These are phyloP conservation scores for Limnanthes douglasii DNA, from an alignment of 345 rosid genomes.

Conservation along the genomic window DNA sequence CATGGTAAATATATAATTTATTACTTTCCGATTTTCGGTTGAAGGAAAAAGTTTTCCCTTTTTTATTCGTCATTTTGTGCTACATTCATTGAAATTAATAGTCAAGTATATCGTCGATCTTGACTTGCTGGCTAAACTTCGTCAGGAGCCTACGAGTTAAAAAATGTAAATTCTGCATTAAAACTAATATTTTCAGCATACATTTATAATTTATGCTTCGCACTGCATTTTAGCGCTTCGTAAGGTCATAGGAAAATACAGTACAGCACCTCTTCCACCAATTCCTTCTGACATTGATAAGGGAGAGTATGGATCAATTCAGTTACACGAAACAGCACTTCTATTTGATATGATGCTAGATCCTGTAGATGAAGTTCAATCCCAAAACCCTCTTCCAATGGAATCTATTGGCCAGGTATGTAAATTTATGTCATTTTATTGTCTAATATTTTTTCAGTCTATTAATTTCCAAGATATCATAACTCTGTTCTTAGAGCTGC, in stretches of 20 bases:
- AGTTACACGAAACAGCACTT: constrained; percentile 32
- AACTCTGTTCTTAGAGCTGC: not conserved
- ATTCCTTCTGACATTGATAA: constrained; percentile 28
- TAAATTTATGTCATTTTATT: too few relatives aligned
- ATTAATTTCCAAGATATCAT: not conserved
- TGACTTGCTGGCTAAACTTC: not conserved
- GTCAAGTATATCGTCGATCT: not conserved
- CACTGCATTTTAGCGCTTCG: constrained; percentile 38
- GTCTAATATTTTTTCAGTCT: not conserved
- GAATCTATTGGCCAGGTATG: constrained; percentile 73
- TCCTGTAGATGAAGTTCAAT: constrained; percentile 25
- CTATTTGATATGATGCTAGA: constrained; percentile 37
- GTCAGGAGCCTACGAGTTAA: too few relatives aligned
- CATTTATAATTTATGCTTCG: not conserved
- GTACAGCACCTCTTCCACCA: constrained; percentile 26
- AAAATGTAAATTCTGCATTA: not conserved
- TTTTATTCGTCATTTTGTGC: too few relatives aligned
- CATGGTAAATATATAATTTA: too few relatives aligned
- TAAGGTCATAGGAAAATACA: constrained; percentile 38
- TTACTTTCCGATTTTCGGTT: too few relatives aligned
- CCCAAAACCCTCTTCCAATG: constrained; percentile 55
- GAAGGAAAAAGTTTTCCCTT: too few relatives aligned
- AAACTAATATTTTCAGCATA: not conserved
- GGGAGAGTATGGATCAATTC: constrained; percentile 48
- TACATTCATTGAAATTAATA: too few relatives aligned